Conservation (phyloP, 1,284 basidiomycete genomes). For the Tausonia pullulans region DNA sequence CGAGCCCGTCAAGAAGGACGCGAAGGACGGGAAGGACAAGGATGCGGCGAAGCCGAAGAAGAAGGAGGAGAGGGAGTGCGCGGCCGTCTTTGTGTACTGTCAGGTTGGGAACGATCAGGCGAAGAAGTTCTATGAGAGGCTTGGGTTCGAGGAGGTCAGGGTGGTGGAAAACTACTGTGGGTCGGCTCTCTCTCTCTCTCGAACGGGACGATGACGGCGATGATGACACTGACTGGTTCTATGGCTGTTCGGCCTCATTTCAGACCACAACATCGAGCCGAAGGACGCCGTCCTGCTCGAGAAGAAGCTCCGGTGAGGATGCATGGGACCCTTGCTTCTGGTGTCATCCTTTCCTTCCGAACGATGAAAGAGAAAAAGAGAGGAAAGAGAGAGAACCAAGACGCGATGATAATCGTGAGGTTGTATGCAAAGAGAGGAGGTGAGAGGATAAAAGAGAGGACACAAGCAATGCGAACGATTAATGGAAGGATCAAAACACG, state of each 20-base stretch:
- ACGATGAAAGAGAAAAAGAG: background rate
- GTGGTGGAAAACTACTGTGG: too few relatives aligned
- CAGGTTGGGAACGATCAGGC: slow-evolving; percentile 14
- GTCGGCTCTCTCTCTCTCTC: background rate
- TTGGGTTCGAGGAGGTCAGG: slow-evolving; percentile 2
- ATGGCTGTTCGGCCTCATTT: background rate
- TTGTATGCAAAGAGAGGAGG: slow-evolving; percentile 4
- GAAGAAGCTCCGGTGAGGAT: background rate
- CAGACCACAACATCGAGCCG: slow-evolving; percentile 8
- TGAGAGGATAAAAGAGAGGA: slow-evolving; percentile 8
- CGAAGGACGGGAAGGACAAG: background rate
- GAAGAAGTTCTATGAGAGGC: slow-evolving; percentile 7
- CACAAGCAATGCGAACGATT: slow-evolving; percentile 16
- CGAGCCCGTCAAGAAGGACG: background rate
- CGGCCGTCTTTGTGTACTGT: slow-evolving; percentile 13
- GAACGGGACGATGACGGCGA: too few relatives aligned
- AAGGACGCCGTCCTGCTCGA: slow-evolving; percentile 2
- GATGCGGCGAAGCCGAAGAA: background rate
- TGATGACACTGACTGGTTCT: background rate
- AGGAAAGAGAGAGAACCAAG: slow-evolving; percentile 13
- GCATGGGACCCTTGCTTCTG: too few relatives aligned
- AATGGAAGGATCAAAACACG: background rate
- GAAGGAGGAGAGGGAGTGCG: slow-evolving; percentile 1
- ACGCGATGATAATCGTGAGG: too few relatives aligned
- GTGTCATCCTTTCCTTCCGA: too few relatives aligned